Percentiles rank a stretch among this genome's conserved stretches.
These are phyloP conservation scores for Amesomyces nigricolor DNA, from an alignment of 2,329 filamentous ascomycete genomes.

Conservation along the genomic window DNA sequence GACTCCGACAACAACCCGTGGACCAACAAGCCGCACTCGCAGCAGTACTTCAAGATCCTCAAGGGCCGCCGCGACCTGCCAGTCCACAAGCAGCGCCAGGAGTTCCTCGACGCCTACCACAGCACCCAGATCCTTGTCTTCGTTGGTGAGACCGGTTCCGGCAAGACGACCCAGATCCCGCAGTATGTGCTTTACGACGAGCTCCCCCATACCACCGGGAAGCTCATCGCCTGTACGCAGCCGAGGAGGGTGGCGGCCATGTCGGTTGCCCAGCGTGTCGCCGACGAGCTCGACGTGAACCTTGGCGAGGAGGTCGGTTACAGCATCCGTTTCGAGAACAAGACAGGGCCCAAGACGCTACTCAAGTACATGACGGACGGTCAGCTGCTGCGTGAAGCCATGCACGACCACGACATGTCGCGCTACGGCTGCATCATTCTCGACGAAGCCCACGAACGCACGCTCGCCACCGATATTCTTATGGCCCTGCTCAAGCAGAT, in stretches of 20 bases:
- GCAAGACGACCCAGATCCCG: slow-evolving; percentile 98
- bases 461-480: slow-evolving; percentile 91
- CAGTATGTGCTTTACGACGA: slow-evolving; percentile 98
- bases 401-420: slow-evolving; percentile 87
- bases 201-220: slow-evolving; percentile 75
- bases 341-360: slow-evolving; percentile 79
- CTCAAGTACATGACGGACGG: slow-evolving; percentile 99
- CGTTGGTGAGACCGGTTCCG: slow-evolving; percentile 97
- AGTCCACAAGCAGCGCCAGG: slow-evolving; percentile 87
- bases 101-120: slow-evolving; percentile 92
- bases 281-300: slow-evolving; percentile 89
- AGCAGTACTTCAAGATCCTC: slow-evolving; percentile 85
- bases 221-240: slow-evolving; percentile 95
- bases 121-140: slow-evolving; percentile 94
- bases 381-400: slow-evolving; percentile 93
- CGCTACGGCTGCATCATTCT: slow-evolving; percentile 98
- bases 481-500: slow-evolving; percentile 96
- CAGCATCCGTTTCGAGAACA: slow-evolving; percentile 98
- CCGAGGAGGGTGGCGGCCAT: slow-evolving; percentile 96
- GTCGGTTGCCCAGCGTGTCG: slow-evolving; percentile 97
- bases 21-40: slow-evolving; percentile 69
- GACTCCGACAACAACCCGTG: slow-evolving; percentile 81
- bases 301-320: slow-evolving; percentile 95
- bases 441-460: slow-evolving; percentile 97
- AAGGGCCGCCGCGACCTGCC: slow-evolving; percentile 78